Evolutionary conservation across 305 asterid genomes (phyloP).

Genomic region (Caryopteris hybrid): DNA sequence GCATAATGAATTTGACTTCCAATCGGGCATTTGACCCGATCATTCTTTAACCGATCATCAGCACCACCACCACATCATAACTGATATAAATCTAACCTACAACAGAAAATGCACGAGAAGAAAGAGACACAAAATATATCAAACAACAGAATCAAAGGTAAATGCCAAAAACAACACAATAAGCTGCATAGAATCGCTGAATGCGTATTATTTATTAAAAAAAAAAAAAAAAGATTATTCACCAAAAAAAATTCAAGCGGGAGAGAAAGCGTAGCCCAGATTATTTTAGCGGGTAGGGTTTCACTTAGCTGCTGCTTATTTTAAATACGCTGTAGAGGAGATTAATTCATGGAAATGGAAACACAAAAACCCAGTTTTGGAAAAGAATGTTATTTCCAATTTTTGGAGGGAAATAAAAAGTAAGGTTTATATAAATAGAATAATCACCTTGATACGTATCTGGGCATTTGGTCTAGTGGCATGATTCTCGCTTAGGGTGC

Average conservation of each 20-base stretch:
- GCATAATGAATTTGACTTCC: background rate
- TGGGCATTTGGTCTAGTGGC: slow-evolving; percentile 99
- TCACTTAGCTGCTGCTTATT: background rate
- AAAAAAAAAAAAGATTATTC: background rate
- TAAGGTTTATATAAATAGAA: no score
- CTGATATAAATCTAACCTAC: background rate
- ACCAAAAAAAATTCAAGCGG: slow-evolving; percentile 15
- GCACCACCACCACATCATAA: background rate
- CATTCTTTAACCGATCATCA: background rate
- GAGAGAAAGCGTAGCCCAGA: slow-evolving; percentile 2
- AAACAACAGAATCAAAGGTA: background rate
- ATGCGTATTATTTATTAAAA: background rate
- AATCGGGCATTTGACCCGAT: background rate
- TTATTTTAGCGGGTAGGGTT: slow-evolving; percentile 17
- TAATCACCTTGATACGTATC: no score
- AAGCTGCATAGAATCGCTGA: background rate
- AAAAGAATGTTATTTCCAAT: slow-evolving; percentile 3
- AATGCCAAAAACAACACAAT: background rate
- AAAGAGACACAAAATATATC: background rate
- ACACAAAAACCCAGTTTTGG: background rate
- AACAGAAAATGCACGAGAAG: background rate
- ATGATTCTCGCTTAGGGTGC: slow-evolving; percentile 99
- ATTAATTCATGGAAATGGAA: slow-evolving; percentile 10
- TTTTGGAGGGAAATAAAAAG: slow-evolving; percentile 38
- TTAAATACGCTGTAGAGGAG: background rate